Evolutionary conservation across 176 grass and related monocot species (phyloP).

Genomic region (Carex littledalei): DNA sequence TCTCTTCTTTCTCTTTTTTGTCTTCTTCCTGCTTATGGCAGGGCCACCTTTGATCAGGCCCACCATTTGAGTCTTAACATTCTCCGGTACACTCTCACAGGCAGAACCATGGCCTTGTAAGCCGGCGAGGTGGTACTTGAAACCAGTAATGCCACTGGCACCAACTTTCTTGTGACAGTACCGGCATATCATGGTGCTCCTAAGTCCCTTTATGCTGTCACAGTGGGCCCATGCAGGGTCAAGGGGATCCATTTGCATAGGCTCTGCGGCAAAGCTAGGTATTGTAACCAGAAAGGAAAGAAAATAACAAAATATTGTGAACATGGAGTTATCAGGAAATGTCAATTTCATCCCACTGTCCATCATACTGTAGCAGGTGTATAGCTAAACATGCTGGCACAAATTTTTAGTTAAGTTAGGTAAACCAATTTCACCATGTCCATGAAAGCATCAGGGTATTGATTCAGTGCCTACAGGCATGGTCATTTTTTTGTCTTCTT

Average conservation of each 20-base stretch:
- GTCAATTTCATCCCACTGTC: background rate
- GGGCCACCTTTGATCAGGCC: slow-evolving; percentile 23
- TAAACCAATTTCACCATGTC: background rate
- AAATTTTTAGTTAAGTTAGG: background rate
- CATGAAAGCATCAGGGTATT: background rate
- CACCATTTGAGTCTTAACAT: slow-evolving; percentile 38
- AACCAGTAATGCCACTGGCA: slow-evolving; percentile 32
- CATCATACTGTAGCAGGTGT: no score
- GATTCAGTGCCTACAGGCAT: background rate
- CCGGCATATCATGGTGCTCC: slow-evolving; percentile 34
- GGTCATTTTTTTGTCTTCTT: background rate
- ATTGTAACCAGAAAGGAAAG: background rate
- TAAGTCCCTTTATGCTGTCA: slow-evolving; percentile 25
- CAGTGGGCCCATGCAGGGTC: slow-evolving; percentile 52
- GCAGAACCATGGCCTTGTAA: slow-evolving; percentile 38
- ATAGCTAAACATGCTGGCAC: background rate
- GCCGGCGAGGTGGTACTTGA: slow-evolving; percentile 56
- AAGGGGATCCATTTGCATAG: background rate
- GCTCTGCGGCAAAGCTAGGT: background rate
- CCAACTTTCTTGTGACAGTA: slow-evolving; percentile 44
- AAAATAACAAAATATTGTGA: background rate
- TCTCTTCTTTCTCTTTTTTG: slow-evolving; percentile 35
- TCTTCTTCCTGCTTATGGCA: background rate
- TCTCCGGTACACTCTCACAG: slow-evolving; percentile 42
- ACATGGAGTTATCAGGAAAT: background rate